phyloP scores from a whole-genome alignment of 768 basidiomycete species.

The Lyophyllum semitale region DNA sequence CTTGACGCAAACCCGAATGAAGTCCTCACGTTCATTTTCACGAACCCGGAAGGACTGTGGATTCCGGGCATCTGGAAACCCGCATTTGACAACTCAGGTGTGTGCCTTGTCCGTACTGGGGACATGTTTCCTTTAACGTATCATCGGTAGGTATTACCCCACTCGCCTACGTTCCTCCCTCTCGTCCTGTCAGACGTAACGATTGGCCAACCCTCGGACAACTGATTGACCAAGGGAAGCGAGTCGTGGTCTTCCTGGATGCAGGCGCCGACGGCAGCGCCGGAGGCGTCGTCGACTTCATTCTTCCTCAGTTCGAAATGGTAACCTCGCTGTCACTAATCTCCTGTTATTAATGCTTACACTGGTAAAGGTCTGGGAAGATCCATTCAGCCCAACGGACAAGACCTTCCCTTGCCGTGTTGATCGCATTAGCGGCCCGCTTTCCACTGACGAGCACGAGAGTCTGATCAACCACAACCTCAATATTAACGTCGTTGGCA shows the following conservation, averaged over 20 bases:
- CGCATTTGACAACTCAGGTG: constrained; percentile 51
- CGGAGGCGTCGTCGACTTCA: constrained; percentile 10
- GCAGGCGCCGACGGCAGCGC: constrained; percentile 10
- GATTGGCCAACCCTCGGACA: constrained; percentile 67
- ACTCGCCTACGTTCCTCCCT: constrained; percentile 54
- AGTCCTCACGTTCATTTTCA: constrained; percentile 65
- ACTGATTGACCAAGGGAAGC: constrained; percentile 56
- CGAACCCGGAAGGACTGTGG: constrained; percentile 59
- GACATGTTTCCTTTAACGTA: neutral
- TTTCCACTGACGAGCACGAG: constrained; percentile 36
- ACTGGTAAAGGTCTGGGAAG: constrained; percentile 39
- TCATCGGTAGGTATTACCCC: constrained; percentile 36
- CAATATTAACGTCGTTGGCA: constrained; percentile 33
- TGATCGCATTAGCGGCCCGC: constrained; percentile 38
- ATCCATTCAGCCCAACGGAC: constrained; percentile 40
- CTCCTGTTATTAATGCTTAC: neutral
- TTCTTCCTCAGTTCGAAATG: constrained; percentile 14
- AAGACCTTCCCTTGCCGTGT: constrained; percentile 40
- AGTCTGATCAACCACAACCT: constrained; percentile 47
- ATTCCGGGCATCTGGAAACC: constrained; percentile 52
- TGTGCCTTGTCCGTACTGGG: constrained; percentile 8
- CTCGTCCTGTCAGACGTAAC: constrained; percentile 38
- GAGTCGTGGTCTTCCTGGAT: constrained; percentile 32
- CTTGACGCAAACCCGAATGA: constrained; percentile 64
- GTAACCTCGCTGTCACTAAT: neutral